These are phyloP conservation scores for Annulohypoxylon bovei DNA, from an alignment of 495 filamentous ascomycete species.

Conservation along the genomic window DNA sequence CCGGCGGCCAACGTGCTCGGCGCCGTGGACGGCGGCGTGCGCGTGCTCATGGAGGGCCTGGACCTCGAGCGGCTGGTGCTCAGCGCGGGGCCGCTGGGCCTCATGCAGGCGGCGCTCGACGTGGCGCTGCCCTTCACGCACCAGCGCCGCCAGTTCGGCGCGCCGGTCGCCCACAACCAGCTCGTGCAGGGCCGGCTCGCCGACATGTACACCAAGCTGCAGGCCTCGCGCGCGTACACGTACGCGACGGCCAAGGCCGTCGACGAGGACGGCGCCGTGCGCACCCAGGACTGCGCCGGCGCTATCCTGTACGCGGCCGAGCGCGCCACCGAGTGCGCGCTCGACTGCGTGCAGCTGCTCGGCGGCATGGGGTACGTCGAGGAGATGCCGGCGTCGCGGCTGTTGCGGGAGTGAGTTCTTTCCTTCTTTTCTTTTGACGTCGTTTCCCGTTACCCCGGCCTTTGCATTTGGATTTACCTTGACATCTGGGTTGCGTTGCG, in stretches of 20 bases:
- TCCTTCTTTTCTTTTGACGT: background rate
- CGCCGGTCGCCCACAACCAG: conserved; percentile 91
- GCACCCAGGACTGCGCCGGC: conserved; percentile 93
- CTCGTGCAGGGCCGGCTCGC: conserved; percentile 92
- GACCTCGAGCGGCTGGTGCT: conserved; percentile 95
- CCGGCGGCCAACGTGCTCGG: conserved; percentile 85
- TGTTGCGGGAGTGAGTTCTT: conserved; percentile 74
- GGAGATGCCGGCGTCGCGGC: conserved; percentile 87
- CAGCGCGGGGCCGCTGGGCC: conserved; percentile 87
- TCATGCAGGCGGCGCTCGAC: conserved; percentile 94
- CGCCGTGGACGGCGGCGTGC: conserved; percentile 80
- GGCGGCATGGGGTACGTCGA: conserved; percentile 97
- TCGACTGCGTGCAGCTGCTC: conserved; percentile 93
- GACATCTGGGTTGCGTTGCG: background rate
- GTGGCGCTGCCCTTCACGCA: conserved; percentile 90
- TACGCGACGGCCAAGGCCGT: conserved; percentile 78
- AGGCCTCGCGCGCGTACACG: conserved; percentile 82
- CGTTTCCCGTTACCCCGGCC: background rate
- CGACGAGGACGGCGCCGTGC: conserved; percentile 74
- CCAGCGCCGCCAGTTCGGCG: conserved; percentile 85
- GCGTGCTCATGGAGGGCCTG: conserved; percentile 94
- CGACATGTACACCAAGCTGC: conserved; percentile 96
- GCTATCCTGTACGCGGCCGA: conserved; percentile 95
- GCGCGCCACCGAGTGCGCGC: conserved; percentile 84
- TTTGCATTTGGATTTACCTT: background rate